A percentile compares a stretch with the other conserved stretches of the same genome.
phyloP scores from a whole-genome alignment of 768 basidiomycete genomes.

The Hysterangium stoloniferum region DNA sequence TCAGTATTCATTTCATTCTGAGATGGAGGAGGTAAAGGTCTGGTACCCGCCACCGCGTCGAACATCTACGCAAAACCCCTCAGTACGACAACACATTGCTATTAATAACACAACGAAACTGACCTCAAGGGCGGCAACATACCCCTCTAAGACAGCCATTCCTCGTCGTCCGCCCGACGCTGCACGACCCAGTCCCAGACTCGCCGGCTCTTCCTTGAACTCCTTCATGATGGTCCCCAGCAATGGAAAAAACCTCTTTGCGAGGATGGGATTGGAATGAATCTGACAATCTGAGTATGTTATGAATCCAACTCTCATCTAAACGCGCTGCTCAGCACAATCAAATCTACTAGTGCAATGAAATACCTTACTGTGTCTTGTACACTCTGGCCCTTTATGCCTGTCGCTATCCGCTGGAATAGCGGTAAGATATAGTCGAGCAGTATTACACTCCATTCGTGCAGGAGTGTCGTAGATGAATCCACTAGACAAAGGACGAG shows the following conservation, averaged over 20 bases:
- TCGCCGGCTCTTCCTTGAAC: conserved; percentile 37
- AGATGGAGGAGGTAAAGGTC: background rate
- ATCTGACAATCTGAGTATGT: conserved; percentile 57
- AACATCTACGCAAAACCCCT: conserved; percentile 40
- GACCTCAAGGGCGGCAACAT: conserved; percentile 66
- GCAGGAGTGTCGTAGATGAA: conserved; percentile 1
- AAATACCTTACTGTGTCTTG: background rate
- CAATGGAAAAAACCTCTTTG: conserved; percentile 50
- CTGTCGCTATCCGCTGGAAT: conserved; percentile 4
- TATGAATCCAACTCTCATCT: conserved; percentile 46
- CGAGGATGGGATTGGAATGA: conserved; percentile 45
- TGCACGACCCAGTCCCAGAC: conserved; percentile 52
- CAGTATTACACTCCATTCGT: conserved; percentile 6
- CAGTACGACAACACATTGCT: background rate
- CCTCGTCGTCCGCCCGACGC: conserved; percentile 41
- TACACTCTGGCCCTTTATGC: background rate
- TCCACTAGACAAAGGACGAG: conserved; percentile 11
- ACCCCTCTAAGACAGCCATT: conserved; percentile 63
- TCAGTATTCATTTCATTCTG: background rate
- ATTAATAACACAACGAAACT: conserved; percentile 8
- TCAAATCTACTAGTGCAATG: background rate
- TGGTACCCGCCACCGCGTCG: conserved; percentile 23
- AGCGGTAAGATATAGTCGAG: background rate
- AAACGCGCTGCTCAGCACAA: no score
- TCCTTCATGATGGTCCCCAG: conserved; percentile 33